These are phyloP conservation scores for Fusarium siculi DNA, from an alignment of 2,329 filamentous ascomycete genomes.

Conservation along the genomic window DNA sequence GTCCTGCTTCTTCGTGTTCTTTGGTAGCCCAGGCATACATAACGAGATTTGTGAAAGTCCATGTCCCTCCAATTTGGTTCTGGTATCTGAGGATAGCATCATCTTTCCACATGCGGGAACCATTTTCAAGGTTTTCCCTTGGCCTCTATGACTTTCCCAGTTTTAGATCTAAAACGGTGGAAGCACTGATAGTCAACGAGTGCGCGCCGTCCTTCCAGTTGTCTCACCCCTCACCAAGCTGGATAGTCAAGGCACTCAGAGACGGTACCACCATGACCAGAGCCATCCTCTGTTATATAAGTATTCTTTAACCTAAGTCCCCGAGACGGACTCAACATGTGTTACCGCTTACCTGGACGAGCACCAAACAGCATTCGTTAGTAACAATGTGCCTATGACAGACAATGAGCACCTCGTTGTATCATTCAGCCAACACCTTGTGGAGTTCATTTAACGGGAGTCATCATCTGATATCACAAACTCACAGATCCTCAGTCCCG, in stretches of 20 bases:
- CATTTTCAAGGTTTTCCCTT: neutral
- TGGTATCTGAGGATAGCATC: neutral
- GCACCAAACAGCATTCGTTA: neutral
- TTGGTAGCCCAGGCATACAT: neutral
- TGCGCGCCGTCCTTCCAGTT: neutral
- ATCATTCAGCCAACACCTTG: neutral
- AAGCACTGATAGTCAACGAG: neutral
- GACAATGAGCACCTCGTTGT: neutral
- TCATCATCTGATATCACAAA: neutral
- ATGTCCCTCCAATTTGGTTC: neutral
- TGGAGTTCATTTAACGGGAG: neutral
- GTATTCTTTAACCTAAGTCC: neutral
- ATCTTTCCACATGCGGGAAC: neutral
- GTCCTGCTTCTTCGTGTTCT: neutral
- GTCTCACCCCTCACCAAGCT: neutral
- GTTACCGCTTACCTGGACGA: neutral
- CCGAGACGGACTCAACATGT: neutral
- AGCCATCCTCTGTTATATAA: neutral
- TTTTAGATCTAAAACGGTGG: neutral
- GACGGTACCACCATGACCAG: neutral
- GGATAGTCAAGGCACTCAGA: neutral
- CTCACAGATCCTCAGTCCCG: neutral
- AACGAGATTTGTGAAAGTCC: neutral
- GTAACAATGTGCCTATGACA: neutral
- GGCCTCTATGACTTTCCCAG: neutral